Evolutionary conservation across 495 filamentous ascomycete genomes (phyloP).

Genomic region (Amphirosellinia nigrospora): DNA sequence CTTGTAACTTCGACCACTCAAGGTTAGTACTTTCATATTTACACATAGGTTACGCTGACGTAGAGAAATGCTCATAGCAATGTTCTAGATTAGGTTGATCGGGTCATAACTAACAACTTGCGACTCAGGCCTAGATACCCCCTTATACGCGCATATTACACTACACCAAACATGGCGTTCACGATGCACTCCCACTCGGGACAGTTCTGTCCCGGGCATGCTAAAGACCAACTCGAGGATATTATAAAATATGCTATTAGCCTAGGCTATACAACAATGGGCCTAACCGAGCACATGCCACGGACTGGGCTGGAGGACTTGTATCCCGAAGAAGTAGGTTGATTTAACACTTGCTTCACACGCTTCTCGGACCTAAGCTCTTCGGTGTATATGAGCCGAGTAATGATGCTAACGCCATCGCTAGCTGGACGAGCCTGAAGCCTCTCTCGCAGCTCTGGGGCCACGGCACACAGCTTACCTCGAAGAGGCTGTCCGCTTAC

Average conservation of each 20-base stretch:
- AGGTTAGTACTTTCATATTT: not conserved
- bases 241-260: slow-evolving; percentile 80
- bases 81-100: no score
- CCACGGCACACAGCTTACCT: slow-evolving; percentile 75
- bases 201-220: slow-evolving; percentile 93
- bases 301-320: slow-evolving; percentile 73
- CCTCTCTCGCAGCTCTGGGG: slow-evolving; percentile 45
- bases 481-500: slow-evolving; percentile 72
- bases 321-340: slow-evolving; percentile 86
- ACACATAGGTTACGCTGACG: not conserved
- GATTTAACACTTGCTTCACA: slow-evolving; percentile 3
- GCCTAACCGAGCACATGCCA: slow-evolving; percentile 97
- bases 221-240: slow-evolving; percentile 80
- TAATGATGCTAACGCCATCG: not conserved
- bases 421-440: slow-evolving; percentile 46
- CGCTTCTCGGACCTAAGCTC: slow-evolving; percentile 12
- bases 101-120: not conserved
- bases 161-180: slow-evolving; percentile 76
- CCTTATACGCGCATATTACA: not conserved
- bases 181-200: slow-evolving; percentile 99
- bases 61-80: not conserved
- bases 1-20: not conserved
- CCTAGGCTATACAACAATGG: slow-evolving; percentile 79
- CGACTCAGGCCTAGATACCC: not conserved
- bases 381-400: slow-evolving; percentile 17